Evolutionary conservation across 352 stramenopile species (phyloP).

Genomic region (Pythium biforme): DNA sequence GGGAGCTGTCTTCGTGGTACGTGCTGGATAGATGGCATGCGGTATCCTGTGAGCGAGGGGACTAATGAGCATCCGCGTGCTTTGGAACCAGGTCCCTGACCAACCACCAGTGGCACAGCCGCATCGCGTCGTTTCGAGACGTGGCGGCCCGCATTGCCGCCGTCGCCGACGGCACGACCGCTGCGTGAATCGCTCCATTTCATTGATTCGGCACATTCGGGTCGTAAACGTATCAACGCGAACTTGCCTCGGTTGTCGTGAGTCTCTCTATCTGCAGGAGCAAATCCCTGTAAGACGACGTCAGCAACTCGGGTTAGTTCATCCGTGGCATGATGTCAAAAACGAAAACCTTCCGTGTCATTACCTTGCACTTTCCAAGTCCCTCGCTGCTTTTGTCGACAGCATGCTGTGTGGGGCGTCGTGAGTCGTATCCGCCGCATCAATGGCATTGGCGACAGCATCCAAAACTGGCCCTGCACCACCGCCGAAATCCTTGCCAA

Average conservation of each 20-base stretch:
- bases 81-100: constrained; percentile 18
- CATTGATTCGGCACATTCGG: not conserved
- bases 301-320: too few species aligned
- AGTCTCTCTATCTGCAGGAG: constrained; percentile 18
- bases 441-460: constrained; percentile 10
- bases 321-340: too few species aligned
- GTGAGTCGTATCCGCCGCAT: not conserved
- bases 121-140: constrained; percentile 10
- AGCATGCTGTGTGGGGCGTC: constrained; percentile 13
- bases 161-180: not conserved
- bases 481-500: not conserved
- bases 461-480: not conserved
- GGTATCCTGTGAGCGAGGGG: not conserved
- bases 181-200: not conserved
- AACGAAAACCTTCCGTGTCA: too few species aligned
- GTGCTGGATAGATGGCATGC: not conserved
- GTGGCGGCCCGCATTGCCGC: not conserved
- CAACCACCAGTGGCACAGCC: constrained; percentile 22
- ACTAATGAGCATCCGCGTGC: not conserved
- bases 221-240: not conserved
- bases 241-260: not conserved
- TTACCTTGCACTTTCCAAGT: constrained; percentile 47
- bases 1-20: constrained; percentile 24
- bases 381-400: constrained; percentile 38
- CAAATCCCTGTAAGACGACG: constrained; percentile 7